Conservation (phyloP, 139 green algal species). For the Coelastrella sp. region DNA sequence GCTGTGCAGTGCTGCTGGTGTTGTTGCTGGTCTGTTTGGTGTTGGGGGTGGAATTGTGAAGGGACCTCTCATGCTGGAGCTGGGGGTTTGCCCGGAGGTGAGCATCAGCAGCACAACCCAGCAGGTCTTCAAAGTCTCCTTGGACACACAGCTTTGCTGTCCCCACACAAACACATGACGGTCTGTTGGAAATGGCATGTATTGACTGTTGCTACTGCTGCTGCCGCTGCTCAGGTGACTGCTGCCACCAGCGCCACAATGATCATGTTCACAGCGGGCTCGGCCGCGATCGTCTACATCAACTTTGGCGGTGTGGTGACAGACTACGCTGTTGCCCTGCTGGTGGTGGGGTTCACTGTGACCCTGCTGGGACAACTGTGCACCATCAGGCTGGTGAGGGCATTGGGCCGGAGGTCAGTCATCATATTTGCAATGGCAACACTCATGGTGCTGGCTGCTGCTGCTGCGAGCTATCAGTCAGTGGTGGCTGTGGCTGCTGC, state of each 20-base stretch:
- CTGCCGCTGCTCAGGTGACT: conserved; percentile 53
- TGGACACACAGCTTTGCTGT: background rate
- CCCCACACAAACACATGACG: background rate
- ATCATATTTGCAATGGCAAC: conserved; percentile 49
- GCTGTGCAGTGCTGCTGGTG: conserved; percentile 68
- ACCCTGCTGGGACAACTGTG: conserved; percentile 47
- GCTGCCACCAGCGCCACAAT: conserved; percentile 72
- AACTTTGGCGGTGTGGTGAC: conserved; percentile 45
- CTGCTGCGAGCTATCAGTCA: conserved; percentile 18
- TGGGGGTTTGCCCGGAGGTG: conserved; percentile 66
- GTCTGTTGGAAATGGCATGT: background rate
- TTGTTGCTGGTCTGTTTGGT: conserved; percentile 76
- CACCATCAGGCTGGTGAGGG: conserved; percentile 31
- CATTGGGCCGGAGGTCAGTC: conserved; percentile 15
- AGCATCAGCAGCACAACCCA: background rate
- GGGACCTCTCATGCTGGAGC: conserved; percentile 73
- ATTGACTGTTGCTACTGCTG: background rate
- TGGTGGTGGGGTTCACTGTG: conserved; percentile 37
- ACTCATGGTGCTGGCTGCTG: conserved; percentile 38
- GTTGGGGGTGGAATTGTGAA: conserved; percentile 63
- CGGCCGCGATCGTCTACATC: conserved; percentile 46
- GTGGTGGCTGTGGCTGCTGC: background rate
- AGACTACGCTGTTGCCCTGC: conserved; percentile 49
- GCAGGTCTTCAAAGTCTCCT: too few relatives aligned
- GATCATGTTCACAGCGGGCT: conserved; percentile 58